Base-by-base conservation (phyloP, 1,284 basidiomycete species). In the Mrakiaceae sp. region DNA sequence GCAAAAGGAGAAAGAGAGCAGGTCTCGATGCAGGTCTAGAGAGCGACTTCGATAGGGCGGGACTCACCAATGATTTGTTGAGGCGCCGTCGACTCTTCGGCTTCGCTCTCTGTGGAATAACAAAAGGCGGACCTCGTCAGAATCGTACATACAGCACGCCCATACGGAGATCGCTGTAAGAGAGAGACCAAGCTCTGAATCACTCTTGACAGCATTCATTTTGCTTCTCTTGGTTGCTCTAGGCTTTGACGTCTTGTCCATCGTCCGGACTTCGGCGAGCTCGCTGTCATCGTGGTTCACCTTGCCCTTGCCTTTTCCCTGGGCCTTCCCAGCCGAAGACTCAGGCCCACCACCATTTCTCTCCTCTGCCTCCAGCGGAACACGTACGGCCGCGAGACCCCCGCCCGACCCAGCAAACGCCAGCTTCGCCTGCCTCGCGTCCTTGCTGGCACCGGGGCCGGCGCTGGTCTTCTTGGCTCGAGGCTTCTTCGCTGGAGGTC, bases 221-320 rank as follows among this genome's bases (percentile, higher is more conserved):
- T 56, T 47, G 51, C 43, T 39, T 44, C 56, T 48, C 16, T 11
- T 40, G 10, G 27, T 48, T 14, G 16, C 44, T 27, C 40, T 27
- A 3, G 43, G 3, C 46, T 64, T 60, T 5, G n/a, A 42, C 39
- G 48, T 46, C 27, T 10, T 53, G 61, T 60, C 63, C 50, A 60
- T 60, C 47, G 53, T 52, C 59, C 62, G 61, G 58, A 48, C 56
- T 54, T 63, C 66, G 5, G 58, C 50, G 14, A 66, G 60, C 11
- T 60, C 61, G 10, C 53, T 52, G 40, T 58, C 50, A 14, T 62
- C 49, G 49, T 62, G 40, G 47, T 63, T 66, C 58, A 56, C 65
- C 40, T 66, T 64, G 50, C 60, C 64, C 9, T 58, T 58, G 57
- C 51, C 58, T 52, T 56, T 62, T 42, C 14, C 63, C 40, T 52